phyloP scores from a whole-genome alignment of 495 filamentous ascomycete genomes.

The Clohesyomyces aquaticus region DNA sequence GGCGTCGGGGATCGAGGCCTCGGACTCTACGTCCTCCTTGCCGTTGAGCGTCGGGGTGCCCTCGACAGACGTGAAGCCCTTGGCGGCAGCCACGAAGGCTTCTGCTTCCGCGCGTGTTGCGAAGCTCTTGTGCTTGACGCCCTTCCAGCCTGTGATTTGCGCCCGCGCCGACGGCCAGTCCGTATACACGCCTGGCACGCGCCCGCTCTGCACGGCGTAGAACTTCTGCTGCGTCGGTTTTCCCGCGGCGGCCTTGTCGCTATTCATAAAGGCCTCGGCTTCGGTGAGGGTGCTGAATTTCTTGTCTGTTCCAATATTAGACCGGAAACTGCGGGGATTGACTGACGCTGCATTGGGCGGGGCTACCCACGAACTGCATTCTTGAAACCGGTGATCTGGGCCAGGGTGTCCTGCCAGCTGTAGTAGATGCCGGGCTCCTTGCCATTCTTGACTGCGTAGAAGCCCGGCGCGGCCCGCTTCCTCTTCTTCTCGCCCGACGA shows the following conservation, averaged over 20 bases:
- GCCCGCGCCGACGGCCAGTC: slow-evolving; percentile 79
- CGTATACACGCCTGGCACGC: slow-evolving; percentile 83
- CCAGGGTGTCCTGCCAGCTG: slow-evolving; percentile 78
- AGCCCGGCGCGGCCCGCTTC: slow-evolving; percentile 70
- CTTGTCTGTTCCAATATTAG: no score
- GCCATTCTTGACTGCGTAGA: slow-evolving; percentile 83
- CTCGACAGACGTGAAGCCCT: slow-evolving; percentile 31
- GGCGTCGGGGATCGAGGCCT: slow-evolving; percentile 18
- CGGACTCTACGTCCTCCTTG: slow-evolving; percentile 39
- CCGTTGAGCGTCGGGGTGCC: slow-evolving; percentile 35
- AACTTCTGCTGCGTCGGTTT: slow-evolving; percentile 57
- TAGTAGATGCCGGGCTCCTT: slow-evolving; percentile 83
- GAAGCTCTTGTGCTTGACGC: slow-evolving; percentile 83
- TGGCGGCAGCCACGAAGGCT: slow-evolving; percentile 65
- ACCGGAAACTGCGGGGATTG: slow-evolving; percentile 2
- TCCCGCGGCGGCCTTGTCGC: slow-evolving; percentile 54
- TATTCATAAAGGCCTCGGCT: slow-evolving; percentile 75
- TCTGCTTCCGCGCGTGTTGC: slow-evolving; percentile 76
- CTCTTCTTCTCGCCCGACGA: slow-evolving; percentile 63
- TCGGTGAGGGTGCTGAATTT: slow-evolving; percentile 77
- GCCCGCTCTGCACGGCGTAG: slow-evolving; percentile 85
- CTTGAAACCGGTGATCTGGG: slow-evolving; percentile 82
- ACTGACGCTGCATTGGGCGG: not conserved
- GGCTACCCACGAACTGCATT: slow-evolving; percentile 68
- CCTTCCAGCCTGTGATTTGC: slow-evolving; percentile 75